Evolutionary conservation across 805 yeast species (phyloP), one percentile per base, ranked within the genome.

Genomic region (Komagataella pastoris): DNA sequence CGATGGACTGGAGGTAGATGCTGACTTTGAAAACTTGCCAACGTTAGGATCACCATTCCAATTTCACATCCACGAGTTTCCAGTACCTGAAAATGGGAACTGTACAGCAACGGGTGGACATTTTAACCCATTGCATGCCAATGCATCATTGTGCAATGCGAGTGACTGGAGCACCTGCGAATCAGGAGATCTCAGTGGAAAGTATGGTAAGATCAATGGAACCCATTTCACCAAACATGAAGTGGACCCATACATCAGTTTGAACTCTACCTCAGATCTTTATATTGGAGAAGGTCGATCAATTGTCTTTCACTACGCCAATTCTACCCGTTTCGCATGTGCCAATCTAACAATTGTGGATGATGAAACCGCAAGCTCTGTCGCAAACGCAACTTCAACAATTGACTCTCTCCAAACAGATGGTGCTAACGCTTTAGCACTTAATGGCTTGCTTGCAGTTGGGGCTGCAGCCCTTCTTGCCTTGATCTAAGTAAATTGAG

Each of bases 241-340:
- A 57, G 53, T 59, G 24, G 78, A 73, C 53, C 71, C 72, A 1
- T 73, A 58, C 59, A 58, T 73, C 50, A 71, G 76, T 0, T 65
- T 73, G 57, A 63, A 69, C 57, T 58, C 61, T 14, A 62, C 60
- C 50, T 65, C 70, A 21, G 67, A 67, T 50, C 60, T 75, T 10
- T 67, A 61, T 51, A 63, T 73, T 50, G 65, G 72, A 50, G 40
- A 10, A 8, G 75, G 75, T 17, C 72, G 65, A 56, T 71, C 83
- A 3, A 57, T 77, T 47, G 73, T 72, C 17, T 71, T 79, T 58
- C 83, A 79, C 59, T 72, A 64, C 59, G 71, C 71, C 46, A 72
- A 75, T 59, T 61, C 69, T 48, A 71, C 78, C 44, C 72, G 70
- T 55, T 70, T 78, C 60, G 83, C 84, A 17, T 79, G 84, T 61